Base-by-base conservation (phyloP, 2,329 filamentous ascomycete genomes). In the Aureobasidium uvarum region DNA sequence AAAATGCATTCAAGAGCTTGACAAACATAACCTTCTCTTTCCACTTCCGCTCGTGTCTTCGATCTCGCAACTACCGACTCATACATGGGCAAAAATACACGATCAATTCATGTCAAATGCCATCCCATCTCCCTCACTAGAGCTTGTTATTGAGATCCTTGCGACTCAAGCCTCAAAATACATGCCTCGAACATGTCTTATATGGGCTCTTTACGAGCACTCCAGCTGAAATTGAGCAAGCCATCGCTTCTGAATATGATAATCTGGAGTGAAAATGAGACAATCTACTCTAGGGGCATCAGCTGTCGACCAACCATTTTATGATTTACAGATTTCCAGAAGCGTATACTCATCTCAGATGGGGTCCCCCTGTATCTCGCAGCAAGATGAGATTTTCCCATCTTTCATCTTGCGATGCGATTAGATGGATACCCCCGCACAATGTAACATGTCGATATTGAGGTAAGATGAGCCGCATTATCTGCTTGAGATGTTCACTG, bases 1-100 rank as follows among this genome's bases (percentile, higher is more conserved):
- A 56, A 65, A 56, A 65, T 51, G 20, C 43, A 51, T 56, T 59
- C 52, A 50, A 59, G 52, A 65, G 43, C 51, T 64, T 64, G 62
- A 56, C n/a, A 33, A 38, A 56, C 39, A 25, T 28, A 48, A 8
- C 18, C 23, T 45, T 25, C 23, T n/a, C 13, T 14, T 33, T 36
- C 28, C 36, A 23, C 13, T 39, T 23, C 39, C 33, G 25, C 52
- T n/a, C 36, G 10, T 13, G n/a, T 39, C 11, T 10, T 10, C 20
- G 14, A 8, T 18, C 36, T 8, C 33, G 33, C 20, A 28, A 39
- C n/a, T 8, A 25, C 25, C 5, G 7, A 28, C 2, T 33, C 25
- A 11, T 31, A 31, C 18, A 31, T 51, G 48, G 13, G 31, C 48
- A n/a, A 31, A n/a, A 33, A 51, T 31, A 18, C 18, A 50, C 46